Conservation (phyloP, 306 rosid genomes). For the Prunus padus region DNA sequence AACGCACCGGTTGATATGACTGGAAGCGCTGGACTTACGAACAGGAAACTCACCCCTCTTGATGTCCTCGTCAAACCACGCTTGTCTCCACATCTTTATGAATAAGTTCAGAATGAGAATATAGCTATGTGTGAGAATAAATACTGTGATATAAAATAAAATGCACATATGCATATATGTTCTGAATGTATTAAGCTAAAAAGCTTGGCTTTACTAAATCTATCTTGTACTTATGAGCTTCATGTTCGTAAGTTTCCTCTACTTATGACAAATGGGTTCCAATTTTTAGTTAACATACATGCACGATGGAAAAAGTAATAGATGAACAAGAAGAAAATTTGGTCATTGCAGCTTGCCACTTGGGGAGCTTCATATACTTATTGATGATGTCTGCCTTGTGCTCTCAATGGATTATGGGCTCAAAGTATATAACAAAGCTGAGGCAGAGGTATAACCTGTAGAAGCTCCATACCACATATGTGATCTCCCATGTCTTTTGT, state of each 20-base stretch:
- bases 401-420: conserved; percentile 71
- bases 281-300: too few species aligned
- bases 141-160: too few species aligned
- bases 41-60: conserved; percentile 46
- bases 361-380: conserved; percentile 64
- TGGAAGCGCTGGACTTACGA: conserved; percentile 35
- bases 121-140: too few species aligned
- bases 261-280: too few species aligned
- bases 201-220: too few species aligned
- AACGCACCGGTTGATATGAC: conserved; percentile 47
- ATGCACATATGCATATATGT: too few species aligned
- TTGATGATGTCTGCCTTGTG: conserved; percentile 74
- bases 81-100: conserved; percentile 23
- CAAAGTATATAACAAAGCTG: conserved; percentile 51
- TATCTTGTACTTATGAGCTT: too few species aligned
- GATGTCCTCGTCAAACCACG: conserved; percentile 48
- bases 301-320: too few species aligned
- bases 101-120: not conserved
- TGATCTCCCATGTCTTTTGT: conserved; percentile 63
- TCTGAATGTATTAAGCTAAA: too few species aligned
- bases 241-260: too few species aligned
- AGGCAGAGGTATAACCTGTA: conserved; percentile 49
- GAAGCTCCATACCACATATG: conserved; percentile 61
- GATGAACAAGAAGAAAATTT: not conserved
- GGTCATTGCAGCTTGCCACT: conserved; percentile 40